These are phyloP conservation scores for Sordaria brevicollis DNA, from an alignment of 495 filamentous ascomycete species.

Conservation along the genomic window DNA sequence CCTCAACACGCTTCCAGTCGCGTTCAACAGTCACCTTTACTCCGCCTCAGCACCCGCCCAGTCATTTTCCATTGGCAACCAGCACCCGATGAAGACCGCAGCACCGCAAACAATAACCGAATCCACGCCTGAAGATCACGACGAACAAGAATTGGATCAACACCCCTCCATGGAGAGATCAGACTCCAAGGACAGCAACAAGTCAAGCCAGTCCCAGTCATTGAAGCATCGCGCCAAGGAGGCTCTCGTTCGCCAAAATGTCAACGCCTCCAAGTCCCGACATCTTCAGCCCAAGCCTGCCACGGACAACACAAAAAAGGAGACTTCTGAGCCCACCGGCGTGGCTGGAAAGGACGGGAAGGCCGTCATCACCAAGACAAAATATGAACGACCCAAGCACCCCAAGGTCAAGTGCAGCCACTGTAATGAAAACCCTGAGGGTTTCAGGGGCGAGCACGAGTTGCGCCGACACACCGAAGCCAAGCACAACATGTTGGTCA, in stretches of 20 bases:
- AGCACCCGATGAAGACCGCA: constrained; percentile 28
- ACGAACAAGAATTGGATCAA: constrained; percentile 6
- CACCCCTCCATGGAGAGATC: constrained; percentile 33
- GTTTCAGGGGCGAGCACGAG: constrained; percentile 91
- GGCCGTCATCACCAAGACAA: constrained; percentile 53
- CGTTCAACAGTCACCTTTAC: constrained; percentile 16
- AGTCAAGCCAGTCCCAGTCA: constrained; percentile 30
- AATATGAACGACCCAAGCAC: constrained; percentile 65
- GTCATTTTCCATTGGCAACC: constrained; percentile 10
- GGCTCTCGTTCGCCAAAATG: constrained; percentile 23
- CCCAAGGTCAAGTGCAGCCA: constrained; percentile 63
- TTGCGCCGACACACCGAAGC: constrained; percentile 77
- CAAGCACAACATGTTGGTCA: constrained; percentile 61
- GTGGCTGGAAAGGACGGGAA: constrained; percentile 25
- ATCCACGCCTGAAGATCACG: constrained; percentile 7
- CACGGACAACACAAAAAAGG: constrained; percentile 10
- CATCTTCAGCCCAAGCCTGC: constrained; percentile 31
- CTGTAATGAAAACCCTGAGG: constrained; percentile 70
- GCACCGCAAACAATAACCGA: constrained; percentile 18
- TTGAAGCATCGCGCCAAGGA: constrained; percentile 34
- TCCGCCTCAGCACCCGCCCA: constrained; percentile 19
- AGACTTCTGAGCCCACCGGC: constrained; percentile 9
- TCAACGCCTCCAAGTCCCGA: constrained; percentile 22
- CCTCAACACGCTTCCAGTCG: constrained; percentile 18
- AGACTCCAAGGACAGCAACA: constrained; percentile 31